These are phyloP conservation scores for Raffaelea deltoideospora DNA, from an alignment of 2,329 filamentous ascomycete genomes.

Conservation along the genomic window DNA sequence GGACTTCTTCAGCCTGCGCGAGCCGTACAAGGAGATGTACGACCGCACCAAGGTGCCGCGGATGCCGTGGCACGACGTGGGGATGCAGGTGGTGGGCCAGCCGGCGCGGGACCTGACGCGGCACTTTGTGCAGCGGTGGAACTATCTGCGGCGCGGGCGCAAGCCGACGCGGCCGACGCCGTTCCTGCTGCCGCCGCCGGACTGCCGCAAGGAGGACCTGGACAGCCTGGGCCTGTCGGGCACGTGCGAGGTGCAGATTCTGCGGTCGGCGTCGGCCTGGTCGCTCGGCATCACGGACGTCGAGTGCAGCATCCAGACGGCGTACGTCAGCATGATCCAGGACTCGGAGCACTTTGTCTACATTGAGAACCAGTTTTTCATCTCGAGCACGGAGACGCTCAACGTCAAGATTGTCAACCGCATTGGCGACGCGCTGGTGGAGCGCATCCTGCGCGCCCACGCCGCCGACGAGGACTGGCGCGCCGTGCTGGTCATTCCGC, in stretches of 20 bases:
- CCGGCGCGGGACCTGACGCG: conserved; percentile 85
- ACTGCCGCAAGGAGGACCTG: conserved; percentile 74
- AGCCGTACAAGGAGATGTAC: conserved; percentile 98
- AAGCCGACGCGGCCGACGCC: conserved; percentile 89
- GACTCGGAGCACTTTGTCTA: conserved; percentile 93
- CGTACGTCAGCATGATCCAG: conserved; percentile 87
- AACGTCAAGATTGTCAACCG: conserved; percentile 79
- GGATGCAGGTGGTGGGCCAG: conserved; percentile 95
- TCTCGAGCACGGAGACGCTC: conserved; percentile 81
- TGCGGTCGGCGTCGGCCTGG: conserved; percentile 83
- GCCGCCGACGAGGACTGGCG: conserved; percentile 81
- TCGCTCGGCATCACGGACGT: conserved; percentile 77
- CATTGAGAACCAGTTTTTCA: conserved; percentile 98
- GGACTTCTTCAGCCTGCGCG: conserved; percentile 84
- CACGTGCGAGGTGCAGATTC: conserved; percentile 90
- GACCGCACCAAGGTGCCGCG: conserved; percentile 74
- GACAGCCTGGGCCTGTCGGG: conserved; percentile 79
- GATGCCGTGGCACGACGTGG: conserved; percentile 98
- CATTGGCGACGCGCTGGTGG: conserved; percentile 87
- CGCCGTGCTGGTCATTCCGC: conserved; percentile 74
- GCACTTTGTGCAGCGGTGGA: conserved; percentile 97
- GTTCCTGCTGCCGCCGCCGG: conserved; percentile 82
- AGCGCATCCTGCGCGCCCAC: conserved; percentile 74
- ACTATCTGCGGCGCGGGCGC: conserved; percentile 82
- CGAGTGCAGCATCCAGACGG: conserved; percentile 90